Percentiles rank a stretch among this genome's conserved stretches.
phyloP scores from a whole-genome alignment of 2,329 filamentous ascomycete species.

The Onygenales sp. region DNA sequence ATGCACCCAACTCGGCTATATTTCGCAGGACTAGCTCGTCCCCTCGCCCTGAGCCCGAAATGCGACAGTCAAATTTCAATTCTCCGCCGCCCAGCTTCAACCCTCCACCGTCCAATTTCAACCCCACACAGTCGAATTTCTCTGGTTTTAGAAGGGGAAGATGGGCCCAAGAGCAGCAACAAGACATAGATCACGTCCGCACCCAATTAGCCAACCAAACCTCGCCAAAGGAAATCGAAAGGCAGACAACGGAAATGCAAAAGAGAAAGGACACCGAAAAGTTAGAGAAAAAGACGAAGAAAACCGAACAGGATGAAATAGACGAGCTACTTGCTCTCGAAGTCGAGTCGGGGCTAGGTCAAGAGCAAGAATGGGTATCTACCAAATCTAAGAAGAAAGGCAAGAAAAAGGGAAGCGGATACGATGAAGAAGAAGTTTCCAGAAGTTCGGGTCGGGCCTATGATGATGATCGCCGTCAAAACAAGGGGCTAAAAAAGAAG shows the following conservation, averaged over 20 bases:
- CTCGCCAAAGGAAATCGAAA: background rate
- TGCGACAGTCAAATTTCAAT: too few relatives aligned
- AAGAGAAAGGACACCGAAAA: background rate
- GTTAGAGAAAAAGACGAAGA: background rate
- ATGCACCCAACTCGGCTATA: too few relatives aligned
- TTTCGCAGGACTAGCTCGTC: background rate
- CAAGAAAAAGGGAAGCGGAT: background rate
- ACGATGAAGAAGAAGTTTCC: background rate
- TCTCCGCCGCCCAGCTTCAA: too few relatives aligned
- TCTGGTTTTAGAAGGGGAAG: background rate
- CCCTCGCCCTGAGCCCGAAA: background rate
- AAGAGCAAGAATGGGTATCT: too few relatives aligned
- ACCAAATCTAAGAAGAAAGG: background rate
- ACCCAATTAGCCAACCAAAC: background rate
- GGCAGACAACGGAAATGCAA: too few relatives aligned
- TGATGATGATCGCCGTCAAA: background rate
- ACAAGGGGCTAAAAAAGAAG: slow-evolving; percentile 17
- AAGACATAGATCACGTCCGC: background rate
- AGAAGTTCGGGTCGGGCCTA: background rate
- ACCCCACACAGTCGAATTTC: background rate
- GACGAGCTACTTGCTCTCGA: background rate
- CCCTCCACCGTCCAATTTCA: too few relatives aligned
- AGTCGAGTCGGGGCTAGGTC: background rate
- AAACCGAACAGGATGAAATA: background rate
- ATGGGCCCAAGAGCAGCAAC: background rate